Evolutionary conservation across 148 eudicot species (phyloP).

Genomic region (Rhododendron williamsianum): DNA sequence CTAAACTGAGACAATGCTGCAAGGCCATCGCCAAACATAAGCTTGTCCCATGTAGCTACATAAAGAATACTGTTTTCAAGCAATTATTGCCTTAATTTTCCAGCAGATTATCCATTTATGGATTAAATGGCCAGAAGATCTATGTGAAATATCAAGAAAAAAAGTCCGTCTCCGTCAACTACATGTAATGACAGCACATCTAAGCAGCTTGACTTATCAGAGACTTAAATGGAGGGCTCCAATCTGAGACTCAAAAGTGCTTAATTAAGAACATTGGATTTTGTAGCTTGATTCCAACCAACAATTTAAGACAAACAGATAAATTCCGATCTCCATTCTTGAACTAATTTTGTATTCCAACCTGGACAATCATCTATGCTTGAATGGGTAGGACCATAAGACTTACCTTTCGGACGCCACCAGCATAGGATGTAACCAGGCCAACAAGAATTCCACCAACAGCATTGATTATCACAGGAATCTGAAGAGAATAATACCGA

Average conservation of each 20-base stretch:
- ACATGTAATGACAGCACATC: background rate
- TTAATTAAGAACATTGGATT: background rate
- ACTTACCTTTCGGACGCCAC: slow-evolving; percentile 91
- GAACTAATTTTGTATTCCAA: background rate
- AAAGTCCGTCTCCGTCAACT: background rate
- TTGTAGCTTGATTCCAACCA: background rate
- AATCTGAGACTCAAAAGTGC: background rate
- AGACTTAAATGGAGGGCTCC: background rate
- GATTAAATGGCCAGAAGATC: background rate
- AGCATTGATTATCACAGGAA: slow-evolving; percentile 80
- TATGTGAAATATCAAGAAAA: background rate
- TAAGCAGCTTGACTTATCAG: background rate
- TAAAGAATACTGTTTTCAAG: background rate
- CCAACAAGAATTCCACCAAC: slow-evolving; percentile 98
- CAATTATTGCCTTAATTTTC: background rate
- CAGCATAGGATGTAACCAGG: slow-evolving; percentile 85
- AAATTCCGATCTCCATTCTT: background rate
- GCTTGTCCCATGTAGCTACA: background rate
- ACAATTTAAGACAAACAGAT: background rate
- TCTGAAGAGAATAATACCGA: slow-evolving; percentile 37
- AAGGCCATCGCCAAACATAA: background rate
- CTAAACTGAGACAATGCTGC: background rate
- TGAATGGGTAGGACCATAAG: slow-evolving; percentile 15
- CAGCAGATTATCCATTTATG: background rate
- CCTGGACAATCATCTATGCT: background rate